Evolutionary conservation across 148 eudicot species (phyloP).

Genomic region (Euryodendron excelsum): DNA sequence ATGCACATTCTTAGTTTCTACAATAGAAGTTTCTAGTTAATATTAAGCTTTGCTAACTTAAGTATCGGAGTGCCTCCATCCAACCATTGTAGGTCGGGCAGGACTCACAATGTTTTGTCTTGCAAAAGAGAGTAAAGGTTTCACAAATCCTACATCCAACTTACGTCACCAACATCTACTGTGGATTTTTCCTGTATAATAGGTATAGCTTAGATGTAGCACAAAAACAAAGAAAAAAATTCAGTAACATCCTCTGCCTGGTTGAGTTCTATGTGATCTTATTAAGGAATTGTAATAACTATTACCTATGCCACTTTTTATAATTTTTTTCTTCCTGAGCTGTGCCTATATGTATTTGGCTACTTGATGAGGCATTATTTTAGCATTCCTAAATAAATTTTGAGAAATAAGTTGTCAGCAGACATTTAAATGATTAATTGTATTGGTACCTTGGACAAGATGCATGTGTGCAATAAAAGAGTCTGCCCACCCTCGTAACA

Average conservation of each 20-base stretch:
- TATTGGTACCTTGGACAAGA: constrained; percentile 83
- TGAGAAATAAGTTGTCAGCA: background rate
- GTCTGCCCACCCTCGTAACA: constrained; percentile 76
- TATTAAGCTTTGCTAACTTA: no score
- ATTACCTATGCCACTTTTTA: background rate
- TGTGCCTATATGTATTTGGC: background rate
- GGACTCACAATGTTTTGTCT: no score
- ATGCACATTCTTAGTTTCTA: no score
- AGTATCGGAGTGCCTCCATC: no score
- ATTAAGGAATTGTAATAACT: background rate
- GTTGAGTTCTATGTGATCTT: background rate
- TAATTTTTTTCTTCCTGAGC: no score
- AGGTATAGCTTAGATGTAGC: background rate
- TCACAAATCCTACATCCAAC: no score
- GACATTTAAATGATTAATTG: constrained; percentile 4
- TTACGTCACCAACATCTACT: no score
- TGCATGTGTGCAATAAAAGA: constrained; percentile 98
- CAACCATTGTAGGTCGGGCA: no score
- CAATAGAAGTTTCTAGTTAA: no score
- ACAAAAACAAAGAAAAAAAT: background rate
- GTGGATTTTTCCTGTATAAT: no score
- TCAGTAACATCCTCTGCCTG: background rate
- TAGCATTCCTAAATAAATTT: background rate
- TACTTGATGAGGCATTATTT: background rate
- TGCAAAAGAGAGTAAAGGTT: no score